Base-by-base conservation (phyloP, 257 asterid species). In the Plantago major region DNA sequence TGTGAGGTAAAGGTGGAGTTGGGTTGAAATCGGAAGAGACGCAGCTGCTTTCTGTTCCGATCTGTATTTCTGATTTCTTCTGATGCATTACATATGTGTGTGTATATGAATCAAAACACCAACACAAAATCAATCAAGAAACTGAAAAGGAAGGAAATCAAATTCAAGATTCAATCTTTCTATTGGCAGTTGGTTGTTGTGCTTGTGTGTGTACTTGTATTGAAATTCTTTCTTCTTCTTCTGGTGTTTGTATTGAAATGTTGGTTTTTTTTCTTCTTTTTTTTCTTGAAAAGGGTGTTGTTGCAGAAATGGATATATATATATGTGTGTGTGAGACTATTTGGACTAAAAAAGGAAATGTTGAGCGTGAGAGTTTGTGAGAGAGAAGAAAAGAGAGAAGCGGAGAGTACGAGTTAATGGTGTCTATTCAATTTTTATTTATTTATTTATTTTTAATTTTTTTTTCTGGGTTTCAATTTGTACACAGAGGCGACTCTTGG, bases 21-120 rank as follows among this genome's bases (percentile, higher is more conserved):
- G 95, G 86, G 79, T 84, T 82, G 88, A 88, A 91, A 91, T 90
- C 98, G 94, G 95, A 90, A 90, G 98, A 88, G 89, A 90, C 40
- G 96, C 98, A 81, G 51, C 81, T 80, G 95, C 98, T 90, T 85
- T 90, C 98, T 80, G 85, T 88, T 85, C 98, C 96, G 95, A 88
- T 88, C 86, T 90, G 98, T 74, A 81, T 78, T 78, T 90, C 96
- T 40, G 96, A 90, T 88, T 88, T 90, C 65, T 88, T 90, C 83
- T 83, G 96, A 90, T 86, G 98, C 98, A 90, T 90, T 81, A 85
- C 88, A 88, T 79, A 82, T 33, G 40, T 33, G 40, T 33, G 8
- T 33, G 37, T 30, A 30, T 30, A 7, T 33, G 40, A 22, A 22
- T 22, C 26, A 22, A 22, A 22, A 22, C 26, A 22, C 26, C 26